Conservation (phyloP, 768 basidiomycete genomes). For the Rhodotorula toruloides region DNA sequence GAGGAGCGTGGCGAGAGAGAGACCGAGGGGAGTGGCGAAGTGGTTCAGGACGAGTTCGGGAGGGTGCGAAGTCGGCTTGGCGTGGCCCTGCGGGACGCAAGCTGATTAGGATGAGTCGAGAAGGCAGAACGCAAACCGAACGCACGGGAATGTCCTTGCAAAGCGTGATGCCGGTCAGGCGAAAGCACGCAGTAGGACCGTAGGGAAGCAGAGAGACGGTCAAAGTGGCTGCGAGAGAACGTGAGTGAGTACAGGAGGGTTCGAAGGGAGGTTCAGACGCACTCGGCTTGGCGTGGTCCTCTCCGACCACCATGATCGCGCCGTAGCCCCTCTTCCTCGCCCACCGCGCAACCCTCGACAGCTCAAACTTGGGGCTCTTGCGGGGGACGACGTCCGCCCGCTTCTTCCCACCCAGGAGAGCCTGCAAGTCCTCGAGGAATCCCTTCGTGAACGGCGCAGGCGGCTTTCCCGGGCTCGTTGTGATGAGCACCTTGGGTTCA, state of each 20-base stretch:
- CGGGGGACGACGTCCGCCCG: constrained; percentile 66
- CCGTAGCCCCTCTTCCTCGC: constrained; percentile 81
- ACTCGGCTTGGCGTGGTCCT: constrained; percentile 93
- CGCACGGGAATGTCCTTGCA: constrained; percentile 76
- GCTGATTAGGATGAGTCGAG: no score
- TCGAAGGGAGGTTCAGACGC: constrained; percentile 46
- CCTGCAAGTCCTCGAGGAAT: constrained; percentile 40
- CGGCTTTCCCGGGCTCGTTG: constrained; percentile 38
- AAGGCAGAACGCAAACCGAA: background rate
- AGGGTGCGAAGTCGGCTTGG: constrained; percentile 81
- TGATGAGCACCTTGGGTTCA: constrained; percentile 39
- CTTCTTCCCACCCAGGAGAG: constrained; percentile 48
- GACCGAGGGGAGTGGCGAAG: constrained; percentile 88
- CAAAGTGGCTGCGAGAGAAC: constrained; percentile 67
- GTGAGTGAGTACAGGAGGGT: constrained; percentile 12
- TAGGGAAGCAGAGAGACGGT: constrained; percentile 83
- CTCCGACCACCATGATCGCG: constrained; percentile 86
- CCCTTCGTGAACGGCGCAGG: constrained; percentile 32
- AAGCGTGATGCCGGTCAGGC: constrained; percentile 77
- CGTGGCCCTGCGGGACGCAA: constrained; percentile 65
- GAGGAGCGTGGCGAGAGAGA: constrained; percentile 88
- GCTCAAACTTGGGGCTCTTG: constrained; percentile 80
- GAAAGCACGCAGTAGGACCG: constrained; percentile 94
- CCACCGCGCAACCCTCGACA: constrained; percentile 94
- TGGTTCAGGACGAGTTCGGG: constrained; percentile 93